Evolutionary conservation across 1,284 basidiomycete genomes (phyloP).

Genomic region (Malassezia yamatoensis): DNA sequence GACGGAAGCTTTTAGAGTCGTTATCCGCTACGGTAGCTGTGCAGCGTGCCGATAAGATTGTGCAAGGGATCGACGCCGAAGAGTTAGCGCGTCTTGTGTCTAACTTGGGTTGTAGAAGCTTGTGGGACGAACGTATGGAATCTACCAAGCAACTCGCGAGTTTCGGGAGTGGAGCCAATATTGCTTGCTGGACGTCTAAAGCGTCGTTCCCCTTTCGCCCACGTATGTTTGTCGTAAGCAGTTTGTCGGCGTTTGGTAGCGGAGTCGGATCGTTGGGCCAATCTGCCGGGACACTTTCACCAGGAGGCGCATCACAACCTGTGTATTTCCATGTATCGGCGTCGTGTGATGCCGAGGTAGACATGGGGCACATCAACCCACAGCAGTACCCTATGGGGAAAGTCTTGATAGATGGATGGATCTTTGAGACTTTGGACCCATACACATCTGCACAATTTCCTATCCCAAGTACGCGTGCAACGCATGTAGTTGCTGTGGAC

Average conservation of each 20-base stretch:
- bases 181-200: constrained; percentile 52
- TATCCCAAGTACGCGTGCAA: constrained; percentile 86
- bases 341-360: constrained; percentile 60
- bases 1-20: constrained; percentile 64
- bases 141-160: constrained; percentile 63
- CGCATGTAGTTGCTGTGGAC: constrained; percentile 75
- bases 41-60: constrained; percentile 78
- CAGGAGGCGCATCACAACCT: constrained; percentile 44
- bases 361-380: constrained; percentile 62
- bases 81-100: constrained; percentile 64
- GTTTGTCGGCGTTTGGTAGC: constrained; percentile 56
- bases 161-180: constrained; percentile 65
- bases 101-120: constrained; percentile 57
- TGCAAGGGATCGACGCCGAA: constrained; percentile 87
- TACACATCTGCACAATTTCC: constrained; percentile 89
- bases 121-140: constrained; percentile 77
- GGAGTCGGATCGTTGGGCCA: constrained; percentile 21
- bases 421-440: constrained; percentile 89
- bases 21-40: constrained; percentile 74
- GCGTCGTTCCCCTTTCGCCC: constrained; percentile 83
- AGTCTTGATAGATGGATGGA: constrained; percentile 85
- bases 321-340: constrained; percentile 49
- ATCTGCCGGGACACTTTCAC: constrained; percentile 39
- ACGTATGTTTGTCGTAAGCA: constrained; percentile 72
- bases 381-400: constrained; percentile 61